Evolutionary conservation across 2,329 filamentous ascomycete species (phyloP).

Genomic region (Trichoderma atrobrunneum): DNA sequence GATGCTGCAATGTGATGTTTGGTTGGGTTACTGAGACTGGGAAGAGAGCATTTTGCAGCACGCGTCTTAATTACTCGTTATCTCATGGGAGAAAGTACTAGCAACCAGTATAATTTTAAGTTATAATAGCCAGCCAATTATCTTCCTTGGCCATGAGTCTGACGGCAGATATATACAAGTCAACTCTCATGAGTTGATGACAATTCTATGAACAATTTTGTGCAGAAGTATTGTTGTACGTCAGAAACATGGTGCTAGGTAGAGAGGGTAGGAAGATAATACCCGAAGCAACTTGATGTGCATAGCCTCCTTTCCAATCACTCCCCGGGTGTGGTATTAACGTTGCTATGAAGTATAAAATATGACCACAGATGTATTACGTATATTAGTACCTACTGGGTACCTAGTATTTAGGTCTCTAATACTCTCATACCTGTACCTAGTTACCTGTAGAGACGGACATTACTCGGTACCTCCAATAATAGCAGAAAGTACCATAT

Average conservation of each 20-base stretch:
- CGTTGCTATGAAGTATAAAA: neutral
- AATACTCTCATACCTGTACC: neutral
- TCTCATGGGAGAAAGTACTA: no score
- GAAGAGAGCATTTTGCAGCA: no score
- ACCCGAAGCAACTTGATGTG: neutral
- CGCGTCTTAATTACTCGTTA: no score
- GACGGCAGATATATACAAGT: no score
- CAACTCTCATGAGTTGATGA: no score
- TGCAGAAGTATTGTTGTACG: no score
- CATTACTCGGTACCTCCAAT: neutral
- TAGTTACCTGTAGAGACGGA: neutral
- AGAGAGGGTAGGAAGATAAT: no score
- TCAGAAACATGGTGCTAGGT: no score
- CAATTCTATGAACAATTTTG: no score
- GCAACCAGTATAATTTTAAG: no score
- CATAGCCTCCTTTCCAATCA: neutral
- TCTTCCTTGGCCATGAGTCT: no score
- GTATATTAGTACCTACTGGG: neutral
- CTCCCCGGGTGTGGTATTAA: neutral
- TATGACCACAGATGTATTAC: neutral
- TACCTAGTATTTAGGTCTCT: neutral
- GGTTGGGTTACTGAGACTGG: neutral
- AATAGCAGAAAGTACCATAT: rapidly evolving
- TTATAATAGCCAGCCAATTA: no score
- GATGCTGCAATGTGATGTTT: neutral